phyloP scores from a whole-genome alignment of 495 filamentous ascomycete genomes.

The Podospora sp. region DNA sequence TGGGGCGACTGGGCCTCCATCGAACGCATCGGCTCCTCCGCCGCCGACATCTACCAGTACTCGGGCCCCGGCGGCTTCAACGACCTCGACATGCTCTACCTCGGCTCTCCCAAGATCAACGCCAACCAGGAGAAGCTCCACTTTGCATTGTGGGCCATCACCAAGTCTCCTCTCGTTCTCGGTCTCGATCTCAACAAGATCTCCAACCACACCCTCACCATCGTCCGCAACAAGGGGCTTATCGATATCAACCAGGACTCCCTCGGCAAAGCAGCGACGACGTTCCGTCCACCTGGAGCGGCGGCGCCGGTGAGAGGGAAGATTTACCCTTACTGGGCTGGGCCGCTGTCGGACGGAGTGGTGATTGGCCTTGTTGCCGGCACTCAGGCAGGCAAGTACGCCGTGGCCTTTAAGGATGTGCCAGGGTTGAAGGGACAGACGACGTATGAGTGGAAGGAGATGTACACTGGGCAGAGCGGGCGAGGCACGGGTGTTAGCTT shows the following conservation, averaged over 20 bases:
- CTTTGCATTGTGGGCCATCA: slow-evolving; percentile 60
- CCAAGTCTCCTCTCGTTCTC: slow-evolving; percentile 57
- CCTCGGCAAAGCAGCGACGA: slow-evolving; percentile 58
- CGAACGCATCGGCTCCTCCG: slow-evolving; percentile 53
- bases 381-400: slow-evolving; percentile 39
- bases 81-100: slow-evolving; percentile 58
- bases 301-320: slow-evolving; percentile 65
- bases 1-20: slow-evolving; percentile 54
- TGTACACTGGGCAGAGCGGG: slow-evolving; percentile 39
- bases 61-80: slow-evolving; percentile 51
- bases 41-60: slow-evolving; percentile 45
- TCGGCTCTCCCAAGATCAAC: slow-evolving; percentile 35
- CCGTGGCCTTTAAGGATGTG: slow-evolving; percentile 55
- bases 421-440: slow-evolving; percentile 45
- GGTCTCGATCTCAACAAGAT: slow-evolving; percentile 54
- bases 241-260: slow-evolving; percentile 58
- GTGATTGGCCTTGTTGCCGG: slow-evolving; percentile 60
- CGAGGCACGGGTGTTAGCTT: slow-evolving; percentile 21
- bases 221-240: slow-evolving; percentile 54
- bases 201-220: slow-evolving; percentile 43
- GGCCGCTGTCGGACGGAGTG: slow-evolving; percentile 45
- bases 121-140: slow-evolving; percentile 53
- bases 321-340: slow-evolving; percentile 38
- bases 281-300: slow-evolving; percentile 59
- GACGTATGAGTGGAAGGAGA: slow-evolving; percentile 30